A percentile compares a stretch with the other conserved stretches of the same genome.
Conservation (phyloP, 2,329 filamentous ascomycete species). For the Dryadomyces quercus-mongolicae region DNA sequence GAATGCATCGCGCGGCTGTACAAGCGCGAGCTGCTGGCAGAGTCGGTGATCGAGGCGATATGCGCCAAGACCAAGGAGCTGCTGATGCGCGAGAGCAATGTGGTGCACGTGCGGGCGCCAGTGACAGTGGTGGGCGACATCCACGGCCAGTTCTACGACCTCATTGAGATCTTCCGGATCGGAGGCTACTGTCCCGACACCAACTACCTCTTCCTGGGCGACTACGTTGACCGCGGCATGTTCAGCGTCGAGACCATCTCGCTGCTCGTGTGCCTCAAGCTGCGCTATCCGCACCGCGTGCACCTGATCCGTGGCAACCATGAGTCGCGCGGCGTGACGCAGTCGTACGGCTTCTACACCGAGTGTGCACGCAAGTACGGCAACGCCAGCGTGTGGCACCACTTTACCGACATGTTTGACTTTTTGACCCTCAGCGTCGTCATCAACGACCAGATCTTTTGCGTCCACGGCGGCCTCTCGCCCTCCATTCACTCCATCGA, state of each 20-base stretch:
- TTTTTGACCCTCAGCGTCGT: slow-evolving; percentile 94
- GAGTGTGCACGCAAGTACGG: slow-evolving; percentile 97
- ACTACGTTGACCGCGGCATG: slow-evolving; percentile 96
- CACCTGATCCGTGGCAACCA: slow-evolving; percentile 96
- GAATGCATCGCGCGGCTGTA: slow-evolving; percentile 96
- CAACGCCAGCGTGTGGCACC: slow-evolving; percentile 97
- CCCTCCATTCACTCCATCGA: slow-evolving; percentile 95
- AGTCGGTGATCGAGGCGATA: slow-evolving; percentile 97
- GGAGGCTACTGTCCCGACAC: slow-evolving; percentile 95
- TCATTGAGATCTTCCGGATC: slow-evolving; percentile 98
- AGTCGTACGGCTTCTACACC: slow-evolving; percentile 98
- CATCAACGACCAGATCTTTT: slow-evolving; percentile 98
- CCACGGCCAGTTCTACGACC: slow-evolving; percentile 96
- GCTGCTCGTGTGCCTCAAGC: slow-evolving; percentile 89
- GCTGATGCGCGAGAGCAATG: slow-evolving; percentile 99
- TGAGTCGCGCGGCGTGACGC: slow-evolving; percentile 92
- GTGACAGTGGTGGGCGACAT: slow-evolving; percentile 98
- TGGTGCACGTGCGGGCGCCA: slow-evolving; percentile 89
- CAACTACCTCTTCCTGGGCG: slow-evolving; percentile 93
- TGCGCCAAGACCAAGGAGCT: slow-evolving; percentile 98
- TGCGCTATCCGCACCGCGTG: slow-evolving; percentile 91
- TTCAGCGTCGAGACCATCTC: slow-evolving; percentile 99
- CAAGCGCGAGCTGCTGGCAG: slow-evolving; percentile 87
- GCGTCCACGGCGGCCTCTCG: slow-evolving; percentile 83
- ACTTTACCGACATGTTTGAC: slow-evolving; percentile 99